These are phyloP conservation scores for Apiotrichum domesticum DNA, from an alignment of 1,284 basidiomycete species.

Conservation along the genomic window DNA sequence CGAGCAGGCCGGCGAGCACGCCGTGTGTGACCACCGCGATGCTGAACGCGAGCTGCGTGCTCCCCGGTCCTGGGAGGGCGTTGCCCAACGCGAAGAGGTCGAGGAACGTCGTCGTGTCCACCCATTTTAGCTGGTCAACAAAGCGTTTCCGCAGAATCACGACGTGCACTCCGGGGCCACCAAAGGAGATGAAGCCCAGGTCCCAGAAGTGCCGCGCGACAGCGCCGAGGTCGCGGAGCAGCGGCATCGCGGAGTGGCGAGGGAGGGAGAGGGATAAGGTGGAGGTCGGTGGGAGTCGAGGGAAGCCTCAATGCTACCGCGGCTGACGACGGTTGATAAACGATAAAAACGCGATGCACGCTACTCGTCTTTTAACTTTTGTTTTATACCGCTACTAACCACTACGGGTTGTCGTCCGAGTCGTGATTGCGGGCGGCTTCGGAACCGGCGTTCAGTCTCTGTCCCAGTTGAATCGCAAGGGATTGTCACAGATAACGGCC, in stretches of 20 bases:
- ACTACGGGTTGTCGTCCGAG: too few relatives aligned
- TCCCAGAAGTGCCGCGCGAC: constrained; percentile 19
- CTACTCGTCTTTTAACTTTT: too few relatives aligned
- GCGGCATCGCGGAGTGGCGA: background rate
- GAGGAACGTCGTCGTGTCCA: constrained; percentile 29
- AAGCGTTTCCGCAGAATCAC: constrained; percentile 30
- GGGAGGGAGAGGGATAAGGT: too few relatives aligned
- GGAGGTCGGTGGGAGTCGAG: too few relatives aligned
- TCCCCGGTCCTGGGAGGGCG: constrained; percentile 49
- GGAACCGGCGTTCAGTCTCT: too few relatives aligned
- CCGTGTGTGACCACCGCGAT: constrained; percentile 45
- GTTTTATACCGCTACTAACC: too few relatives aligned
- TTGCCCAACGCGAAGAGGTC: constrained; percentile 50
- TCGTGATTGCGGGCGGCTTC: too few relatives aligned
- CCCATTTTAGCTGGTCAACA: constrained; percentile 29
- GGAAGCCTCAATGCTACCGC: too few relatives aligned
- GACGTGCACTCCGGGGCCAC: constrained; percentile 35
- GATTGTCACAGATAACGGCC: too few relatives aligned
- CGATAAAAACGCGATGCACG: too few relatives aligned
- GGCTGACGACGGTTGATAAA: too few relatives aligned
- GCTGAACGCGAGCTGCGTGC: constrained; percentile 47
- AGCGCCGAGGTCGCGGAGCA: background rate
- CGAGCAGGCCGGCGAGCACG: constrained; percentile 41
- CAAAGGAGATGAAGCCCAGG: constrained; percentile 33
- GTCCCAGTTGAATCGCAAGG: too few relatives aligned